Conservation (phyloP, 805 yeast species). For the Candida chilensis region DNA sequence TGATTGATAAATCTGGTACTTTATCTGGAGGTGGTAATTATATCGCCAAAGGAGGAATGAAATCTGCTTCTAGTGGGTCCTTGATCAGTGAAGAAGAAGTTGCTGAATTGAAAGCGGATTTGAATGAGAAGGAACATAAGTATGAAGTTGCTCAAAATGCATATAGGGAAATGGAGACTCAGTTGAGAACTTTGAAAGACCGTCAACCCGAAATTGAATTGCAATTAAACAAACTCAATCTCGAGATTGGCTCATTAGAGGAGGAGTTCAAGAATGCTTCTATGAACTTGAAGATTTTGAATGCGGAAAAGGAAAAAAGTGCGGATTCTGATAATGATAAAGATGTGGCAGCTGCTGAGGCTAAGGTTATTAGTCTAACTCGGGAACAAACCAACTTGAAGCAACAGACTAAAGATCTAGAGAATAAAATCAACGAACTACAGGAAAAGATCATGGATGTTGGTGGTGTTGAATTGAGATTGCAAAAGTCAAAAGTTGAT, state of each 20-base stretch:
- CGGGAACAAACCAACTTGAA: no score
- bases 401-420: conserved; percentile 45
- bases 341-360: conserved; percentile 6
- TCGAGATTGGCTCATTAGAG: conserved; percentile 57
- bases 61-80: conserved; percentile 26
- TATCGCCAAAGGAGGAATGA: conserved; percentile 72
- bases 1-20: conserved; percentile 90
- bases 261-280: conserved; percentile 43
- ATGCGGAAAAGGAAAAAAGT: not conserved
- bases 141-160: conserved; percentile 41
- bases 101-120: conserved; percentile 39
- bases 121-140: conserved; percentile 42
- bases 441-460: conserved; percentile 79
- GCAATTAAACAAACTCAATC: conserved; percentile 42
- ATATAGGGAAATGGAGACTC: conserved; percentile 48
- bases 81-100: conserved; percentile 52
- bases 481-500: conserved; percentile 77
- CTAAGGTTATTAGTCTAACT: no score
- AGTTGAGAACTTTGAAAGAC: conserved; percentile 50
- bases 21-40: conserved; percentile 92
- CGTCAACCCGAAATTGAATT: conserved; percentile 62
- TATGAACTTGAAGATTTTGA: conserved; percentile 27
- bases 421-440: conserved; percentile 44
- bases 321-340: conserved; percentile 6
- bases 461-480: conserved; percentile 80